phyloP scores from a whole-genome alignment of 768 basidiomycete species.

The Hygrophorus russula region DNA sequence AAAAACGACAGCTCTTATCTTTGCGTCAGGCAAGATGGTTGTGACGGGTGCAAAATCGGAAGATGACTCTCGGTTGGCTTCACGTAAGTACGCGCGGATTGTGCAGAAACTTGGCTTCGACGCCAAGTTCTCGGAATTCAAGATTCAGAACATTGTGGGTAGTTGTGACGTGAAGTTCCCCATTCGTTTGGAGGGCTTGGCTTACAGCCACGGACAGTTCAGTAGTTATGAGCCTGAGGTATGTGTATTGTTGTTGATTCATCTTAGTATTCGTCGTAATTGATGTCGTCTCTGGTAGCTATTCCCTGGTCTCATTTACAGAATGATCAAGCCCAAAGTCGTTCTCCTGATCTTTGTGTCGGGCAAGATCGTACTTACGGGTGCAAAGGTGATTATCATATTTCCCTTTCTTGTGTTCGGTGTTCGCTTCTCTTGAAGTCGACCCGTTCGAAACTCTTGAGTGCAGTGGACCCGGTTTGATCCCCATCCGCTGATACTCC shows the following conservation, averaged over 20 bases:
- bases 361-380: slow-evolving; percentile 97
- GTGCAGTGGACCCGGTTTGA: slow-evolving; percentile 32
- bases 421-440: slow-evolving; percentile 13
- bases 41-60: slow-evolving; percentile 99
- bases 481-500: slow-evolving; percentile 34
- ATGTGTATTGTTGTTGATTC: slow-evolving; percentile 13
- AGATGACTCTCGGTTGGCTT: slow-evolving; percentile 93
- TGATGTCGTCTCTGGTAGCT: slow-evolving; percentile 37
- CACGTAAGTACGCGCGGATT: slow-evolving; percentile 97
- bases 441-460: slow-evolving; percentile 22
- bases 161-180: slow-evolving; percentile 99
- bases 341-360: slow-evolving; percentile 98
- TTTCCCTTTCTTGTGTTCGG: slow-evolving; percentile 4
- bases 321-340: slow-evolving; percentile 99
- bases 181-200: slow-evolving; percentile 92
- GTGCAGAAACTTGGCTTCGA: slow-evolving; percentile 99
- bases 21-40: slow-evolving; percentile 99
- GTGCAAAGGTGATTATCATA: slow-evolving; percentile 76
- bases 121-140: slow-evolving; percentile 98
- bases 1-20: slow-evolving; percentile 98
- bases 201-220: slow-evolving; percentile 96
- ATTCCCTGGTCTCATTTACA: slow-evolving; percentile 98
- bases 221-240: slow-evolving; percentile 98
- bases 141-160: slow-evolving; percentile 99
- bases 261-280: background rate